phyloP scores from a whole-genome alignment of 176 grass and related monocot genomes.

The Carex parvula region DNA sequence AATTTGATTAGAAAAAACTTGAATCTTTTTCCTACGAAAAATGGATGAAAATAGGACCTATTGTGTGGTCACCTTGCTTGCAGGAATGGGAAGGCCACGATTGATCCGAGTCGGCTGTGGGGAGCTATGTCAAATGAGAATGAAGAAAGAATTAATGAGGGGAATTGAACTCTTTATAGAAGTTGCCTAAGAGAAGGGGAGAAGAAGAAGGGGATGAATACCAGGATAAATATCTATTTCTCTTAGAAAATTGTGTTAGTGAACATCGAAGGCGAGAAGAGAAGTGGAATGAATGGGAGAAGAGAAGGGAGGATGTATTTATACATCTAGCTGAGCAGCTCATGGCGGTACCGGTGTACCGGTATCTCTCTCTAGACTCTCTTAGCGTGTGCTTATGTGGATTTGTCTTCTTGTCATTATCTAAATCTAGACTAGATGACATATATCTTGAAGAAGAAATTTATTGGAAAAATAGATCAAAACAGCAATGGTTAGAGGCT shows the following conservation, averaged over 20 bases:
- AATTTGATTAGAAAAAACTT: neutral
- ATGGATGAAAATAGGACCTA: neutral
- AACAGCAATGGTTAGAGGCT: too few relatives aligned
- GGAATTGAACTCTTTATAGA: neutral
- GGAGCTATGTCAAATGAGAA: conserved; percentile 9
- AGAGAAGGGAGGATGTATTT: conserved; percentile 23
- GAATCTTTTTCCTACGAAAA: neutral
- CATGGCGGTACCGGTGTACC: neutral
- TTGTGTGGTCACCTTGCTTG: conserved; percentile 14
- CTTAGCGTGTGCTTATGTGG: neutral
- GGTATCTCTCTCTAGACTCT: conserved; percentile 14
- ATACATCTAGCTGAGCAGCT: conserved; percentile 33
- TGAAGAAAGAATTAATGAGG: conserved; percentile 18
- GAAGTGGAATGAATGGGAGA: neutral
- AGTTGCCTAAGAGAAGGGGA: neutral
- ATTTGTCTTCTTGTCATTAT: conserved; percentile 21
- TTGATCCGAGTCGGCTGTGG: neutral
- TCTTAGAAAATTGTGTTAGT: neutral
- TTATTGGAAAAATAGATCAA: too few relatives aligned
- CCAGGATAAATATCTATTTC: conserved; percentile 22
- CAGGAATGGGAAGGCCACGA: neutral
- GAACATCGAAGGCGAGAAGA: neutral
- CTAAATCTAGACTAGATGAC: too few relatives aligned
- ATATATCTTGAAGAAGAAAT: too few relatives aligned
- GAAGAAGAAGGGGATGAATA: conserved; percentile 8